A percentile compares a stretch with the other conserved stretches of the same genome.
Conservation (phyloP, 176 grass and related monocot species). For the Thinopyrum elongatum region DNA sequence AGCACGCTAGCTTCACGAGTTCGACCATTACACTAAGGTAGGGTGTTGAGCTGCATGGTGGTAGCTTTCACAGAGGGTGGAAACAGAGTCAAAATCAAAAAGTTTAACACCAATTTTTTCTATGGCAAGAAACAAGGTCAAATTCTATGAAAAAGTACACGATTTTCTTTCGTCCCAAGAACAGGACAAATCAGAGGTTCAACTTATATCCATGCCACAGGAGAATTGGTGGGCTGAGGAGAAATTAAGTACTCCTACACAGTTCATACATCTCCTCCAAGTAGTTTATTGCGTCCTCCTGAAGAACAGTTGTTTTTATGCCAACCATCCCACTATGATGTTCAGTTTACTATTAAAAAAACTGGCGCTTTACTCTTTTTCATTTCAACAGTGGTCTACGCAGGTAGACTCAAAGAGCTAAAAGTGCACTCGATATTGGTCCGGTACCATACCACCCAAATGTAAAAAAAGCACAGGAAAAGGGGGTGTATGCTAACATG, state of each 20-base stretch:
- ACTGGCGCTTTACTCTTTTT: background rate
- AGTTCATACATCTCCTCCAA: background rate
- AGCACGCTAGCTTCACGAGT: background rate
- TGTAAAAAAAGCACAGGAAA: background rate
- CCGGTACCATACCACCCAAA: slow-evolving; percentile 1
- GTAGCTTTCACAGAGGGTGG: background rate
- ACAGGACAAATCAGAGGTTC: background rate
- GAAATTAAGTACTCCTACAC: background rate
- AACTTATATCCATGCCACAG: background rate
- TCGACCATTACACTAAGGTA: slow-evolving; percentile 31
- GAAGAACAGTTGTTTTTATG: background rate
- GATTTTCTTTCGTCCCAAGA: background rate
- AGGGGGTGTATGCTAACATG: background rate
- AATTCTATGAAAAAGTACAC: background rate
- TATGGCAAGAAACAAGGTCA: background rate
- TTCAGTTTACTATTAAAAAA: background rate
- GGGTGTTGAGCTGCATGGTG: background rate
- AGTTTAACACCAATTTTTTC: background rate
- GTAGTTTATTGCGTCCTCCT: background rate
- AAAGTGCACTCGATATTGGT: slow-evolving; percentile 6
- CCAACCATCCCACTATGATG: background rate
- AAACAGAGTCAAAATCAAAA: background rate
- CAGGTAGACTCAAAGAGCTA: background rate
- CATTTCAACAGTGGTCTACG: slow-evolving; percentile 2
- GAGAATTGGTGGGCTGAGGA: background rate